Conservation (phyloP, 208 protist species). For the Trypanosoma brucei region DNA sequence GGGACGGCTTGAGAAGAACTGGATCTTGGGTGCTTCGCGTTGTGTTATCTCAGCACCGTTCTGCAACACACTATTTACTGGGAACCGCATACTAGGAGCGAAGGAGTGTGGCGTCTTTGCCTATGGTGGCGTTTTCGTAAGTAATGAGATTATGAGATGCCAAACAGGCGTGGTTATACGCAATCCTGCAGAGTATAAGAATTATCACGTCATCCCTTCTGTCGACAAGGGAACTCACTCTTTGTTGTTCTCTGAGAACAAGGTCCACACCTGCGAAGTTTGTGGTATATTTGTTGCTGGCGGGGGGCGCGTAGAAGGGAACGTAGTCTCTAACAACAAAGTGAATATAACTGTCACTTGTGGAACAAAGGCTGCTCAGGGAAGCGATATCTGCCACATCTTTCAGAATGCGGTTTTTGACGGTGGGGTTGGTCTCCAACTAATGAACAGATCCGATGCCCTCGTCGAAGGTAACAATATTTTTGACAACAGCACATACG, state of each 20-base stretch:
- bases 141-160: constrained; percentile 56
- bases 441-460: constrained; percentile 39
- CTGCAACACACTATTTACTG: constrained; percentile 39
- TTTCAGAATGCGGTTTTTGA: constrained; percentile 54
- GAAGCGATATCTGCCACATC: constrained; percentile 2
- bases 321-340: constrained; percentile 60
- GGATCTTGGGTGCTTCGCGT: constrained; percentile 37
- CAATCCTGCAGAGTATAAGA: constrained; percentile 44
- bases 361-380: constrained; percentile 1
- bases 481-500: constrained; percentile 71
- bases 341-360: constrained; percentile 48
- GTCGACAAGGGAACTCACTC: constrained; percentile 33
- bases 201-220: constrained; percentile 47
- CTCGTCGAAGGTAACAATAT: constrained; percentile 58
- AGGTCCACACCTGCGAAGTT: constrained; percentile 39
- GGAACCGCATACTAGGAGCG: constrained; percentile 50
- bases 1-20: constrained; percentile 41
- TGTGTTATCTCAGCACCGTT: constrained; percentile 48
- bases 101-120: constrained; percentile 49
- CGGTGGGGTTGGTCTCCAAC: constrained; percentile 44
- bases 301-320: constrained; percentile 49
- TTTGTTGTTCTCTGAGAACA: constrained; percentile 50
- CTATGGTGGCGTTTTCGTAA: constrained; percentile 58
- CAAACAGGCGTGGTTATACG: constrained; percentile 56
- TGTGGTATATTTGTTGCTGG: constrained; percentile 59